Conservation (phyloP, 1,284 basidiomycete species). For the Apiotrichum veenhuisii region DNA sequence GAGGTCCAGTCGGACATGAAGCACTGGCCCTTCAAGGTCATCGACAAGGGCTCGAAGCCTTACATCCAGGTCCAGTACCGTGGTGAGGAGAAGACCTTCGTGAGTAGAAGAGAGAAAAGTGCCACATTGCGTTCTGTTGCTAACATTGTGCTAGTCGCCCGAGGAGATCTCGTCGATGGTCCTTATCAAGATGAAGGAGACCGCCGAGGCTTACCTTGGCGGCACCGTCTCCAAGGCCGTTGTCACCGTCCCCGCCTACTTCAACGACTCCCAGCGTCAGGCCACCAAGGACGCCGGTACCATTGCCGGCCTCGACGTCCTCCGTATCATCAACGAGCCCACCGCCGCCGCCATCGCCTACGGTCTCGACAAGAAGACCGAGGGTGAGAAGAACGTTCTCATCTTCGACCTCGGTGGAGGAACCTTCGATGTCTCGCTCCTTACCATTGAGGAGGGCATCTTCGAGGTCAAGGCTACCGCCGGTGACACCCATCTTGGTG, state of each 20-base stretch:
- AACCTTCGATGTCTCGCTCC: slow-evolving; percentile 96
- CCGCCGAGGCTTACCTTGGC: slow-evolving; percentile 95
- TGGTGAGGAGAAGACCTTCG: slow-evolving; percentile 76
- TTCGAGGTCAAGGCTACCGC: slow-evolving; percentile 97
- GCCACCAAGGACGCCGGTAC: slow-evolving; percentile 98
- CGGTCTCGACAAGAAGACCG: slow-evolving; percentile 90
- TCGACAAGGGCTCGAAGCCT: slow-evolving; percentile 79
- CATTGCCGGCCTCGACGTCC: slow-evolving; percentile 90
- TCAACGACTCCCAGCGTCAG: slow-evolving; percentile 98
- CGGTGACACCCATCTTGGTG: slow-evolving; percentile 98
- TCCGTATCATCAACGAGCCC: slow-evolving; percentile 98
- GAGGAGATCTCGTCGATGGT: slow-evolving; percentile 77
- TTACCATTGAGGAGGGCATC: slow-evolving; percentile 94
- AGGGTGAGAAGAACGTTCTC: slow-evolving; percentile 89
- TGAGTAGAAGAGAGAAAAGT: not conserved
- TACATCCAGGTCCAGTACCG: slow-evolving; percentile 84
- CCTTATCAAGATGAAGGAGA: slow-evolving; percentile 98
- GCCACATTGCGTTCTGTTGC: not conserved
- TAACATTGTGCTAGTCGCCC: slow-evolving; percentile 17
- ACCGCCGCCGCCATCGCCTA: slow-evolving; percentile 94
- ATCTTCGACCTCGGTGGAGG: slow-evolving; percentile 98
- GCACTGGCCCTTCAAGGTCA: slow-evolving; percentile 89
- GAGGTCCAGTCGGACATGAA: slow-evolving; percentile 67
- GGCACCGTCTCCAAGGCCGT: slow-evolving; percentile 96
- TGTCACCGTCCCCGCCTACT: slow-evolving; percentile 97